Conservation (phyloP, 148 eudicot species). For the Camellia sinensis region DNA sequence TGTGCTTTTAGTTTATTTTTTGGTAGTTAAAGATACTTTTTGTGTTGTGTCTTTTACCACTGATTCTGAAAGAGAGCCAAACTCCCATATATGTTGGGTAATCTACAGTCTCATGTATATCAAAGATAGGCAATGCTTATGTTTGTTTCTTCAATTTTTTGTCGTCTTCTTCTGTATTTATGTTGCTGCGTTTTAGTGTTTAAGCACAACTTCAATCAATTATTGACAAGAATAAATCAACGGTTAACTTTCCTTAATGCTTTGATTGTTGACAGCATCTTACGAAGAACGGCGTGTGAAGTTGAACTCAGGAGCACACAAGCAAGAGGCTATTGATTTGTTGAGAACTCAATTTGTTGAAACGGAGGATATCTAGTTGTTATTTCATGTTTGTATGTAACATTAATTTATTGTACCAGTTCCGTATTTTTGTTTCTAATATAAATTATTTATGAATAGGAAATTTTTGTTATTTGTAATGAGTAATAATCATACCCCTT, state of each 20-base stretch:
- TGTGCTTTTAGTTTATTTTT: background rate
- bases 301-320: conserved; percentile 18
- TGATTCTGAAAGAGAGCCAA: background rate
- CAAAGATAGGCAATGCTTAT: background rate
- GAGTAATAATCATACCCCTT: background rate
- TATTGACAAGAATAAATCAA: background rate
- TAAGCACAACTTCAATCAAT: background rate
- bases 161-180: background rate
- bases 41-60: background rate
- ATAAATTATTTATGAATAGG: background rate
- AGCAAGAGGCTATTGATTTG: background rate
- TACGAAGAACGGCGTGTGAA: conserved; percentile 45
- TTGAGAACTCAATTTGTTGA: background rate
- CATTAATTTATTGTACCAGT: background rate
- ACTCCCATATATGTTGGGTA: background rate
- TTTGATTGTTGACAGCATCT: conserved; percentile 37
- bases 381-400: background rate
- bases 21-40: too few species aligned
- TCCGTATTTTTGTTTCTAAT: background rate
- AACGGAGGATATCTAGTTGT: background rate
- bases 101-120: too few species aligned
- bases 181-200: background rate
- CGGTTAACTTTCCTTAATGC: background rate
- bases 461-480: background rate
- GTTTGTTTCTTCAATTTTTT: background rate